These are phyloP conservation scores for Colletotrichum sp. DNA, from an alignment of 2,329 filamentous ascomycete genomes.

Conservation along the genomic window DNA sequence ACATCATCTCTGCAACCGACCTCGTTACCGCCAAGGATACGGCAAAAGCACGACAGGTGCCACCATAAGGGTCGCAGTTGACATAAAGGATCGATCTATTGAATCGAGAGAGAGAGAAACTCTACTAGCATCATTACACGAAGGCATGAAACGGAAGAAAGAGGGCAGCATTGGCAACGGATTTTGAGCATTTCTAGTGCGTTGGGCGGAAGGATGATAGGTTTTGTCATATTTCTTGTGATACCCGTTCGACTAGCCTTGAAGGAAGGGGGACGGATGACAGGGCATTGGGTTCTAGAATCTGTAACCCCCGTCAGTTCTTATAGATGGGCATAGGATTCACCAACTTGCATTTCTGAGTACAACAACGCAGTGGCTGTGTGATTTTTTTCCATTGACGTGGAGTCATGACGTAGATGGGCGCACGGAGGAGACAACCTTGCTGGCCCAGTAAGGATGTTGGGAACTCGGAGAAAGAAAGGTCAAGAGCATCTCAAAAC, in stretches of 20 bases:
- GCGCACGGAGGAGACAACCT: not conserved
- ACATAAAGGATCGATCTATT: not conserved
- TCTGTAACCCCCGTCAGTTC: not conserved
- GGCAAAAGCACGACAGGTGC: not conserved
- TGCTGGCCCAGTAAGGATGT: not conserved
- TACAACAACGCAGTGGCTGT: not conserved
- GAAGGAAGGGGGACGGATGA: not conserved
- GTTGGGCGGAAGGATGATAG: not conserved
- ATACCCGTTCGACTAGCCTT: slow-evolving; percentile 19
- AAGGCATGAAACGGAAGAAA: not conserved
- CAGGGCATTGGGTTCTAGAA: not conserved
- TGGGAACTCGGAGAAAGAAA: not conserved
- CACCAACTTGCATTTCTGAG: not conserved
- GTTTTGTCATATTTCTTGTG: slow-evolving; percentile 4
- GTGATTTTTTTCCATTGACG: not conserved
- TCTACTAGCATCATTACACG: not conserved
- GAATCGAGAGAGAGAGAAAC: not conserved
- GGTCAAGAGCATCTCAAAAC: not conserved
- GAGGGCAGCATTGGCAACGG: not conserved
- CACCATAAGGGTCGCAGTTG: not conserved
- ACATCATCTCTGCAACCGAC: not conserved
- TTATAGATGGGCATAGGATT: not conserved
- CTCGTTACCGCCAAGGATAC: not conserved
- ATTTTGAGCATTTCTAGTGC: slow-evolving; percentile 13
- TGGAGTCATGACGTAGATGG: not conserved